Evolutionary conservation across 441 rosid genomes (phyloP).

Genomic region (Erysimum cheiri): DNA sequence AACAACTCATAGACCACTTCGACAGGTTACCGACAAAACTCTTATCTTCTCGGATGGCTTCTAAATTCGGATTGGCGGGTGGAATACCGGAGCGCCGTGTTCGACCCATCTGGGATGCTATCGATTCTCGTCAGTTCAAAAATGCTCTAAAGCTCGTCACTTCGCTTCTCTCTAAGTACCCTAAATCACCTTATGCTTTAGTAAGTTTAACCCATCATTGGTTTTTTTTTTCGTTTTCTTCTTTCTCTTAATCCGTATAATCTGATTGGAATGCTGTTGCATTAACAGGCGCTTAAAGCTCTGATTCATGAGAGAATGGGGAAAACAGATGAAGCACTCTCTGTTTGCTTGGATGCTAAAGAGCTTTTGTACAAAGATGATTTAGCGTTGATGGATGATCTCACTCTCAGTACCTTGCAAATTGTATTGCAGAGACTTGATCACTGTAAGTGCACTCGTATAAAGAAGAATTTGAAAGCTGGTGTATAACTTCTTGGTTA

Average conservation of each 20-base stretch:
- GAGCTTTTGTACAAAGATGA: conserved; percentile 80
- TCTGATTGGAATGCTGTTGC: conserved; percentile 25
- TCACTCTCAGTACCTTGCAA: conserved; percentile 95
- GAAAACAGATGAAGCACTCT: conserved; percentile 76
- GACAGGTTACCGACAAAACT: conserved; percentile 18
- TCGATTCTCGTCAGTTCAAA: conserved; percentile 97
- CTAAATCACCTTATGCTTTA: conserved; percentile 91
- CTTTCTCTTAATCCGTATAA: conserved; percentile 12
- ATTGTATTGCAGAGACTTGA: conserved; percentile 94
- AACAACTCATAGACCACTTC: conserved; percentile 31
- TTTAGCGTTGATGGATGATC: conserved; percentile 87
- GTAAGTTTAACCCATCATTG: conserved; percentile 49
- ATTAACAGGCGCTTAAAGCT: conserved; percentile 82
- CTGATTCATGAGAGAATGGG: conserved; percentile 90
- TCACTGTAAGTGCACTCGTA: conserved; percentile 62
- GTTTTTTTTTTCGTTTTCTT: not conserved
- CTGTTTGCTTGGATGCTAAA: conserved; percentile 75
- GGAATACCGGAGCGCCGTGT: conserved; percentile 99
- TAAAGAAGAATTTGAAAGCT: not conserved
- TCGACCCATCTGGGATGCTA: conserved; percentile 97
- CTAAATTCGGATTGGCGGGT: conserved; percentile 91
- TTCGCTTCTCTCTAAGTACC: conserved; percentile 81
- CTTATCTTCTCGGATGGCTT: conserved; percentile 62
- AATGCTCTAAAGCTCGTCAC: conserved; percentile 87
- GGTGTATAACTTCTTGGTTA: not conserved